Evolutionary conservation across 2,329 filamentous ascomycete species (phyloP), one percentile per base, ranked within the genome.

Genomic region (Nemania sp.): DNA sequence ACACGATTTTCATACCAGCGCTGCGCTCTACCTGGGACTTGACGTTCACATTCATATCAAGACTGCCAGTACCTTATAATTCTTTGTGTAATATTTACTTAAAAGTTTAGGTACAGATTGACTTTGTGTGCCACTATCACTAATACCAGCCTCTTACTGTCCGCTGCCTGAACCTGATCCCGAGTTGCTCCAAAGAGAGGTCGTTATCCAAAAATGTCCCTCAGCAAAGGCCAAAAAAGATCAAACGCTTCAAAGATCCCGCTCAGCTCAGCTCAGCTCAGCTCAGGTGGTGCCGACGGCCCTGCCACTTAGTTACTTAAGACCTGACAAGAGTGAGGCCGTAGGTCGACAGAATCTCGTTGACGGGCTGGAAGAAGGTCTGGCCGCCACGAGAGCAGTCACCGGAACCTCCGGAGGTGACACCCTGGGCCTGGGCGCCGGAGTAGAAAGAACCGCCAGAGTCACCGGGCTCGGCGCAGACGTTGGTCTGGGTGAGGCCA

Each of bases 331-430:
- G 61, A 22, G 64, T 66, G 41, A 70, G 67, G 53, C 67, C 61
- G 63, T 73, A 74, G 56, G 67, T 69, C 33, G 70, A 72, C 33
- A 74, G 64, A 46, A 74, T 73, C 64, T 70, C 67, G 60, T 73
- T 73, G 40, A 74, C 69, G 52, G 72, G 72, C 66, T 74, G 72
- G 70, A 73, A 74, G 65, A 70, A 74, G 56, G 72, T 74, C 0
- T 49, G 64, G 30, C 72, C 72, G 51, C 72, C 72, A 26, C 30
- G 36, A n/a, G 31, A 43, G 68, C 72, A 74, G 70, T 73, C 53
- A 40, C 72, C 72, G 45, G 65, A 70, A 60, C 72, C 72, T 64
- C 72, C 72, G 1, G 72, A 74, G 60, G 71, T 73, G 59, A 74
- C 72, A 64, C 72, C 72, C 67, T 74, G 72, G 53, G 72, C 72